A percentile compares a stretch with the other conserved stretches of the same genome.
These are phyloP conservation scores for Prunus mume DNA, from an alignment of 306 rosid species.

Conservation along the genomic window DNA sequence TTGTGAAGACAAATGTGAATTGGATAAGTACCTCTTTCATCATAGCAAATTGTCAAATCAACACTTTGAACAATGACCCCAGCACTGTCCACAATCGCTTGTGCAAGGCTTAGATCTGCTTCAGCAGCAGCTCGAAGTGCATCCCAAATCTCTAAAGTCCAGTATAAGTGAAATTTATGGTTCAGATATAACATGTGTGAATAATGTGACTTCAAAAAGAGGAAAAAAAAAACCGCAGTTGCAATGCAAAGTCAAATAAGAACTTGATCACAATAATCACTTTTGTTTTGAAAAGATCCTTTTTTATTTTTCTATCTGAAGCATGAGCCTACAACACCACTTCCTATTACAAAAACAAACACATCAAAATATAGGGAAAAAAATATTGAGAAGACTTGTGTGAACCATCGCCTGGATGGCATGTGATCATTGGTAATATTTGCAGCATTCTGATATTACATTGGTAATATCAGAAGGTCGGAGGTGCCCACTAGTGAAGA, in stretches of 20 bases:
- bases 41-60: slow-evolving; percentile 91
- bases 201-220: neutral
- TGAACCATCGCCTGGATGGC: neutral
- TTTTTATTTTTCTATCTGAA: neutral
- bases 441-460: neutral
- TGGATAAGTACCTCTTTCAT: slow-evolving; percentile 77
- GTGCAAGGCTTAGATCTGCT: slow-evolving; percentile 83
- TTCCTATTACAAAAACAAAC: neutral
- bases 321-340: neutral
- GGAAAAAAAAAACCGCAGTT: neutral
- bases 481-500: neutral
- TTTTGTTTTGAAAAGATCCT: neutral
- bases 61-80: slow-evolving; percentile 94
- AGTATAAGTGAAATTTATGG: slow-evolving; percentile 26
- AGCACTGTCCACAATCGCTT: slow-evolving; percentile 91
- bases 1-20: slow-evolving; percentile 12
- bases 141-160: slow-evolving; percentile 88
- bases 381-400: neutral
- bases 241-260: slow-evolving; percentile 9
- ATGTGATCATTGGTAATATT: neutral
- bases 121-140: slow-evolving; percentile 98
- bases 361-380: neutral
- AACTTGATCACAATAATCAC: neutral
- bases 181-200: slow-evolving; percentile 18
- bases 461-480: neutral